Conservation (phyloP, 2,329 filamentous ascomycete species). For the Uncinocarpus reesii region DNA sequence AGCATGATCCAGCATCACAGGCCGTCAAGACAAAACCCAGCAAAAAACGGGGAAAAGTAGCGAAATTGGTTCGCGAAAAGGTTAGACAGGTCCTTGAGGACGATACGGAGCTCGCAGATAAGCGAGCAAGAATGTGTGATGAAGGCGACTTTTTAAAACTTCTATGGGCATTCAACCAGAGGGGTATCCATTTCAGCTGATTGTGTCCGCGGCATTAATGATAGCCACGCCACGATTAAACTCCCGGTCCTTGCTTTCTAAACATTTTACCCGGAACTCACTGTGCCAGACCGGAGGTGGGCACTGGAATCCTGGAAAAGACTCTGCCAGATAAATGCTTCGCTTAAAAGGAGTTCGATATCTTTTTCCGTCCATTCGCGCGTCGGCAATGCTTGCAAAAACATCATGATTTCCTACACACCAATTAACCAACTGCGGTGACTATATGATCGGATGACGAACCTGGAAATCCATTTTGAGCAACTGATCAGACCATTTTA, state of each 20-base stretch:
- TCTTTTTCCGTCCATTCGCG: slow-evolving; percentile 96
- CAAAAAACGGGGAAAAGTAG: slow-evolving; percentile 69
- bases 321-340: slow-evolving; percentile 98
- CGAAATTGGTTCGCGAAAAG: slow-evolving; percentile 74
- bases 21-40: slow-evolving; percentile 44
- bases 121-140: slow-evolving; percentile 74
- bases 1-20: slow-evolving; percentile 30
- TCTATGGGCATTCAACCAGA: slow-evolving; percentile 74
- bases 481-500: slow-evolving; percentile 94
- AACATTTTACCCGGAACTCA: too few species aligned
- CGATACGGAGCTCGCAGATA: slow-evolving; percentile 68
- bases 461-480: slow-evolving; percentile 87
- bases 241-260: slow-evolving; percentile 44
- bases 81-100: slow-evolving; percentile 74
- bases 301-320: slow-evolving; percentile 90
- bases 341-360: slow-evolving; percentile 86
- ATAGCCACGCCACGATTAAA: slow-evolving; percentile 54
- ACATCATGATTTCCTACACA: slow-evolving; percentile 95
- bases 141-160: slow-evolving; percentile 84
- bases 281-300: slow-evolving; percentile 50
- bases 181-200: slow-evolving; percentile 83
- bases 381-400: slow-evolving; percentile 86
- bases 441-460: slow-evolving; percentile 13
- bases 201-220: slow-evolving; percentile 28
- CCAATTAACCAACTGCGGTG: slow-evolving; percentile 1